Base-by-base conservation (phyloP, 768 basidiomycete genomes). In the Rhizopogon salebrosus region DNA sequence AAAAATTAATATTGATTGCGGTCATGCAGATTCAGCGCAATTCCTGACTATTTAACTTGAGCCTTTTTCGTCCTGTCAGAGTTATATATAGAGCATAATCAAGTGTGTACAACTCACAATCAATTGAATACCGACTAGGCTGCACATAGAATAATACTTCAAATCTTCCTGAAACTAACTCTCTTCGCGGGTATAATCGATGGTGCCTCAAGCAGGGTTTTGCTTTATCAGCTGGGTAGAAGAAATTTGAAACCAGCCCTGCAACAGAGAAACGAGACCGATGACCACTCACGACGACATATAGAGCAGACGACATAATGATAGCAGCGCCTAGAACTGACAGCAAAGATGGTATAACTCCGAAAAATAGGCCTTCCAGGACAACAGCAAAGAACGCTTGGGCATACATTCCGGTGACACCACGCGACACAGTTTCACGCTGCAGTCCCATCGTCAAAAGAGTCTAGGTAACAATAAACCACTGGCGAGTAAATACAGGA, bases 281-380 rank as follows among this genome's bases (percentile, higher is more conserved):
- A 34, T 34, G 34, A 13, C 34, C 10, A 66, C 79, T 57, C 65
- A 89, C 85, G 9, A 81, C 85, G 27, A 85, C 79, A 62, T 80
- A 89, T 20, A 83, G 57, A 0, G 86, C 87, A 11, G 80, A 76
- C 1, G 71, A 57, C 34, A 89, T 67, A 58, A 89, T 92, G 54
- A 90, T 79, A 6, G 72, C 29, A 3, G 82, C 83, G 2, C 89
- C 89, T 8, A 83, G 55, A 4, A 85, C 60, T 3, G 83, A 86
- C 23, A 87, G 69, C 3, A 73, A 59, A 3, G 83, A 77, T 0
- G 87, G 87, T 6, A 70, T 63, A 2, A 74, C 75, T 43, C 80
- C 71, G 64, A 90, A 88, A 58, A 87, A 76, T 29, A 85, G 57
- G 4, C 79, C 72, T 60, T 92, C 86, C 13, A 89, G 69, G n/a